phyloP scores from a whole-genome alignment of 2,329 filamentous ascomycete genomes.

The Chrysosphaeria jannelii region DNA sequence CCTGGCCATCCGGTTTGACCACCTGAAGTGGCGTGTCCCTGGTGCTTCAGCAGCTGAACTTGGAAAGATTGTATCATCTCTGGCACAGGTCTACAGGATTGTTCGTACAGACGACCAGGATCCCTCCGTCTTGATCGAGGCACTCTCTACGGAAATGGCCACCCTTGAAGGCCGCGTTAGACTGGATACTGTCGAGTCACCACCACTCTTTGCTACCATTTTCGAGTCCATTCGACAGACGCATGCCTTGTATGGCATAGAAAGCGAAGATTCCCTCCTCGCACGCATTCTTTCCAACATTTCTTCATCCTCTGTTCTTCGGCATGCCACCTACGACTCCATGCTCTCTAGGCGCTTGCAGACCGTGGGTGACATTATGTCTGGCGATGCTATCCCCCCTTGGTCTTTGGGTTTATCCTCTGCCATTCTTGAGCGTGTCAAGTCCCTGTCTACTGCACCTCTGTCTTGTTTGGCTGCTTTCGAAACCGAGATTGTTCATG shows the following conservation, averaged over 20 bases:
- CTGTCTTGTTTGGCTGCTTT: too few species aligned
- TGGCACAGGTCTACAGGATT: slow-evolving; percentile 24
- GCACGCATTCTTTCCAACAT: slow-evolving; percentile 16
- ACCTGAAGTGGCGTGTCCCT: slow-evolving; percentile 23
- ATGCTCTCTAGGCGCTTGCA: too few species aligned
- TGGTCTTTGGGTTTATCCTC: too few species aligned
- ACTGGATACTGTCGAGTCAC: too few species aligned
- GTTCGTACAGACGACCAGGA: slow-evolving; percentile 11
- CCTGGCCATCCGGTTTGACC: slow-evolving; percentile 28
- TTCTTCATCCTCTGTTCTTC: too few species aligned
- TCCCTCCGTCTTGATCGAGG: slow-evolving; percentile 16
- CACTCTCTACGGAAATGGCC: slow-evolving; percentile 19
- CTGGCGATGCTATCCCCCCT: too few species aligned
- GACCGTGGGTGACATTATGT: too few species aligned
- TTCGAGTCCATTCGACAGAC: slow-evolving; percentile 27
- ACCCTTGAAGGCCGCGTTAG: slow-evolving; percentile 17
- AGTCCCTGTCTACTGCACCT: too few species aligned
- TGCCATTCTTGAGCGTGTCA: too few species aligned
- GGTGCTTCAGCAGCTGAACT: slow-evolving; percentile 20
- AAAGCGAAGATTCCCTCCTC: slow-evolving; percentile 1
- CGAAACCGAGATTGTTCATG: too few species aligned
- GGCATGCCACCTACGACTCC: too few species aligned
- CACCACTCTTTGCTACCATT: slow-evolving; percentile 21
- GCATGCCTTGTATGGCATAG: slow-evolving; percentile 12
- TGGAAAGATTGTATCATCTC: slow-evolving; percentile 19